phyloP scores from a whole-genome alignment of 1,139 yeast genomes.

The Starmera stellimalicola region DNA sequence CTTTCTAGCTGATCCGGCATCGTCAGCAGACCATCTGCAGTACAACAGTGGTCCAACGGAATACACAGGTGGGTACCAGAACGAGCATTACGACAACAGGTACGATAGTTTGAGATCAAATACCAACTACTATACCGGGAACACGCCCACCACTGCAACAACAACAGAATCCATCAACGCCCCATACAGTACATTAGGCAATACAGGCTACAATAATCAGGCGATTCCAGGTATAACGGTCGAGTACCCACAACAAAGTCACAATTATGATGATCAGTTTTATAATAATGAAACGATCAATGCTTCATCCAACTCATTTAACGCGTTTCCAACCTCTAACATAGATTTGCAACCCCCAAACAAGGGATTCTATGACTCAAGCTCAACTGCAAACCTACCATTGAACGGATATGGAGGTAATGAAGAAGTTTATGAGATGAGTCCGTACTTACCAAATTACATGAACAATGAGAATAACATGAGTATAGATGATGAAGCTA shows the following conservation, averaged over 20 bases:
- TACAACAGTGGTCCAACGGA: neutral
- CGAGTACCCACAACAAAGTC: constrained; percentile 4
- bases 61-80: constrained; percentile 1
- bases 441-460: neutral
- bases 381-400: constrained; percentile 9
- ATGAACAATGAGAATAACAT: neutral
- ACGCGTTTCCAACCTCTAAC: constrained; percentile 18
- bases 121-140: neutral
- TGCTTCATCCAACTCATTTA: constrained; percentile 12
- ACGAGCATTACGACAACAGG: constrained; percentile 2
- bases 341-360: constrained; percentile 3
- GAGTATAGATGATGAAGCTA: constrained; percentile 5
- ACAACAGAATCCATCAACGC: constrained; percentile 2
- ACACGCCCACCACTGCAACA: neutral
- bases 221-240: constrained; percentile 13
- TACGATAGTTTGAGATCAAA: neutral
- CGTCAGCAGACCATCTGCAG: neutral
- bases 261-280: constrained; percentile 9
- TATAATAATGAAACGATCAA: constrained; percentile 9
- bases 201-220: constrained; percentile 4
- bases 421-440: constrained; percentile 5
- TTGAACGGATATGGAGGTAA: constrained; percentile 8
- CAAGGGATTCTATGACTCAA: constrained; percentile 11
- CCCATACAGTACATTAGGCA: constrained; percentile 17
- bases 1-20: neutral